Evolutionary conservation across 2,329 filamentous ascomycete genomes (phyloP).

Genomic region (Cordyceps cicadae): DNA sequence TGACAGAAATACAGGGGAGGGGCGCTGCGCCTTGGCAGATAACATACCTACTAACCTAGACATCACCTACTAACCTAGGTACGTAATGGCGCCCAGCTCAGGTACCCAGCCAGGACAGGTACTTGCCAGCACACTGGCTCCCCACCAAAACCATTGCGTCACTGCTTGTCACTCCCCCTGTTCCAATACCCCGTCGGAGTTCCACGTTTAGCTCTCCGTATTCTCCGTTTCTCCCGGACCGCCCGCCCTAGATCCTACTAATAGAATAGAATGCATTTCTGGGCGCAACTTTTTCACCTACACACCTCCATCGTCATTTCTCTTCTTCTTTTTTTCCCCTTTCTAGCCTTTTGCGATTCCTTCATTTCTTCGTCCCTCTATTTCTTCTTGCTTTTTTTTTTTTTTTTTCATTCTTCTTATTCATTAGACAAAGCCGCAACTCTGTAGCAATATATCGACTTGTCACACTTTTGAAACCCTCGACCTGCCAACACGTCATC

Average conservation of each 20-base stretch:
- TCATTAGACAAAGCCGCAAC: background rate
- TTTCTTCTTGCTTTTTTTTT: background rate
- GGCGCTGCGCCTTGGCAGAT: background rate
- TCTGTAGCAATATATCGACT: background rate
- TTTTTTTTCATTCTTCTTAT: background rate
- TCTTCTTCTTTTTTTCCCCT: background rate
- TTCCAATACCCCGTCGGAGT: background rate
- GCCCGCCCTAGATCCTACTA: background rate
- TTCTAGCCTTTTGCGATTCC: background rate
- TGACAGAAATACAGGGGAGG: background rate
- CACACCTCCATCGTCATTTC: too few species aligned
- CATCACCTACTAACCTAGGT: too few species aligned
- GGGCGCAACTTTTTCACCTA: background rate
- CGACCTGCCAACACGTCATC: constrained; percentile 1
- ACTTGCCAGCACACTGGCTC: background rate
- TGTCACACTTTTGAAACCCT: background rate
- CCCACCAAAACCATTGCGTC: constrained; percentile 6
- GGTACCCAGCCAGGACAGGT: background rate
- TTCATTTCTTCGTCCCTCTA: background rate
- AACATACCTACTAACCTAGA: too few species aligned
- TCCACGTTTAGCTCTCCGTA: too few species aligned
- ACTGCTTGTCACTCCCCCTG: constrained; percentile 9
- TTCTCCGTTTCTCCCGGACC: background rate
- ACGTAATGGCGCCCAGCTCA: too few species aligned
- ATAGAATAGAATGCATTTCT: background rate